Evolutionary conservation across 1,284 basidiomycete genomes (phyloP).

Genomic region (Cryptococcus floricola): DNA sequence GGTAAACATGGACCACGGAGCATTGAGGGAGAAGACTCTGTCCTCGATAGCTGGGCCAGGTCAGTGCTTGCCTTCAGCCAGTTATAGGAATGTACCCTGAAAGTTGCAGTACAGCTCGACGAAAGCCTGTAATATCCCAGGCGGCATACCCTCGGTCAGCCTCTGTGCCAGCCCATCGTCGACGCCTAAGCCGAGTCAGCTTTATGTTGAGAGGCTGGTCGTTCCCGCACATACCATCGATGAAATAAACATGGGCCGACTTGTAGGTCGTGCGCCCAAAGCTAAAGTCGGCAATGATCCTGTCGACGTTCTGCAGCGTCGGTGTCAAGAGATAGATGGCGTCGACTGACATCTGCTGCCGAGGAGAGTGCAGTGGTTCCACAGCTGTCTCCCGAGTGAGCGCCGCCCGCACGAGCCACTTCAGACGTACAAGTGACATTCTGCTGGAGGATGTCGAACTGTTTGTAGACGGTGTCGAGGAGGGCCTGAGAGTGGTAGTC

Average conservation of each 20-base stretch:
- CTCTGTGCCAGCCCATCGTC: slow-evolving; percentile 68
- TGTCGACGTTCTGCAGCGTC: slow-evolving; percentile 87
- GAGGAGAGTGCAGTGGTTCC: slow-evolving; percentile 51
- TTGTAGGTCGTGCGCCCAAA: slow-evolving; percentile 65
- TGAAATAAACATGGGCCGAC: slow-evolving; percentile 87
- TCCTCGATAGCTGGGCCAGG: slow-evolving; percentile 66
- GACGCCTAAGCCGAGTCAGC: slow-evolving; percentile 30
- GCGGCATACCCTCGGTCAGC: slow-evolving; percentile 54
- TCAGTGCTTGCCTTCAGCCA: background rate
- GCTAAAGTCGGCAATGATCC: slow-evolving; percentile 81
- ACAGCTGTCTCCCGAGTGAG: slow-evolving; percentile 39
- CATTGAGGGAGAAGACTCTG: slow-evolving; percentile 71
- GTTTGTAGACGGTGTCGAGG: slow-evolving; percentile 80
- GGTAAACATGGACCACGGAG: slow-evolving; percentile 76
- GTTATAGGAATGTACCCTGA: slow-evolving; percentile 59
- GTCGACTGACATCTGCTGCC: slow-evolving; percentile 79
- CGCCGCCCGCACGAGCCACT: background rate
- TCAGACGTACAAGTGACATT: slow-evolving; percentile 77
- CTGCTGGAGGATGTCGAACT: slow-evolving; percentile 87
- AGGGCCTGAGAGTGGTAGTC: slow-evolving; percentile 86
- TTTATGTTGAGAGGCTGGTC: background rate
- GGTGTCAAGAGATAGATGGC: slow-evolving; percentile 93
- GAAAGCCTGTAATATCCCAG: slow-evolving; percentile 58
- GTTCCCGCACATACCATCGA: slow-evolving; percentile 65
- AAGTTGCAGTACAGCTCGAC: slow-evolving; percentile 87